Percentiles rank a stretch among this genome's conserved stretches.
Evolutionary conservation across 805 yeast species (phyloP).

Genomic region (Cyberlindnera veronae): DNA sequence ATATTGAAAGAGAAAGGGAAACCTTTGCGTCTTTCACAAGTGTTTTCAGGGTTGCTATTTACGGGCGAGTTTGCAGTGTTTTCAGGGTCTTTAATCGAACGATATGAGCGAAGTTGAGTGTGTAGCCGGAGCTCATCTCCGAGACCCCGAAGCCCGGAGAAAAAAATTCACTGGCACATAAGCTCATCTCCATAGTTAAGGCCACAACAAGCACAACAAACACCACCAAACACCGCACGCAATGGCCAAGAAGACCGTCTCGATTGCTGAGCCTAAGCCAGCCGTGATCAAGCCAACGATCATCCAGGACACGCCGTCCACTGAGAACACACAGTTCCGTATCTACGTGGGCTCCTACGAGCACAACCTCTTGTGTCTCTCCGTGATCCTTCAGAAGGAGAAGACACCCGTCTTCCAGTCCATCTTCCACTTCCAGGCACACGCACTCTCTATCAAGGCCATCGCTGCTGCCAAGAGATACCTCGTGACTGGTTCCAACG

Average conservation of each 20-base stretch:
- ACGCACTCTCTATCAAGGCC: slow-evolving; percentile 80
- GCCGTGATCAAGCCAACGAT: slow-evolving; percentile 25
- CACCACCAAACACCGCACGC: neutral
- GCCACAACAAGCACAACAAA: too few species aligned
- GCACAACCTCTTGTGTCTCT: slow-evolving; percentile 83
- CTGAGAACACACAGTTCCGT: slow-evolving; percentile 49
- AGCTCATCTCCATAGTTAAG: neutral
- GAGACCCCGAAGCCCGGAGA: neutral
- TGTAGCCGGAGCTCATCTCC: too few species aligned
- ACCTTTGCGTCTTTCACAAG: too few species aligned
- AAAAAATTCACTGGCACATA: slow-evolving; percentile 5
- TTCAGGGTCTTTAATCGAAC: neutral
- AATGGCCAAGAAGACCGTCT: slow-evolving; percentile 15
- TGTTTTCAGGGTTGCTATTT: neutral
- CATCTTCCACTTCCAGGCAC: slow-evolving; percentile 94
- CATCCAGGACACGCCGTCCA: slow-evolving; percentile 14
- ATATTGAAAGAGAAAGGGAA: too few species aligned
- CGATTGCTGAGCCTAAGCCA: too few species aligned
- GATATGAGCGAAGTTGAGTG: neutral
- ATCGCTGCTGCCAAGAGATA: slow-evolving; percentile 81
- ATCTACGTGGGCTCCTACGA: slow-evolving; percentile 94
- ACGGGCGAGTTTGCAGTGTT: neutral
- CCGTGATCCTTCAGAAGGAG: slow-evolving; percentile 55
- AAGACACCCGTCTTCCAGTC: slow-evolving; percentile 77
- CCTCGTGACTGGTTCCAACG: slow-evolving; percentile 91